Percentiles rank a stretch among this genome's conserved stretches.
These are phyloP conservation scores for Trypanosoma cruzi DNA, from an alignment of 208 protist species.

Conservation along the genomic window DNA sequence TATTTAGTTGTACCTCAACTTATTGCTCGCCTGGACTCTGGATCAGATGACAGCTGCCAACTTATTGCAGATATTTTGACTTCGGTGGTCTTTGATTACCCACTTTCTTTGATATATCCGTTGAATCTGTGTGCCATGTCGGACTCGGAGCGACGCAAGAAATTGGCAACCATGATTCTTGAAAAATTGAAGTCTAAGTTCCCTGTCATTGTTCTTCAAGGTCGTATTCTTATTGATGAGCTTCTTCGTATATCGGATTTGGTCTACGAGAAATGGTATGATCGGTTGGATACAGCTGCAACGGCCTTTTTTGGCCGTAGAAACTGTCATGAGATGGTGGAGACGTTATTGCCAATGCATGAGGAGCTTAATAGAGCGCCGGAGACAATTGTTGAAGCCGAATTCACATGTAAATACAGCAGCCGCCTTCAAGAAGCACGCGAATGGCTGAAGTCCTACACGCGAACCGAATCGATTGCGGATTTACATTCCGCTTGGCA, in stretches of 20 bases:
- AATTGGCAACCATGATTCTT: constrained; percentile 74
- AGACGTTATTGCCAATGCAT: constrained; percentile 91
- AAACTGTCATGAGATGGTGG: constrained; percentile 88
- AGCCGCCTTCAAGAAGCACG: constrained; percentile 59
- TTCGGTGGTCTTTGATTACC: constrained; percentile 95
- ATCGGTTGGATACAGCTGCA: constrained; percentile 95
- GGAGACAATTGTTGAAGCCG: constrained; percentile 94
- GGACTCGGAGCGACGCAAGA: constrained; percentile 70
- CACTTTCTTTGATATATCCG: constrained; percentile 99
- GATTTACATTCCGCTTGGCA: constrained; percentile 87
- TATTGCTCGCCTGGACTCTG: constrained; percentile 97
- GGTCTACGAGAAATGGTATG: constrained; percentile 94
- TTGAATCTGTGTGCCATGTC: constrained; percentile 97
- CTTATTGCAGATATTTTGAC: constrained; percentile 95
- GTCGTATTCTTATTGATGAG: constrained; percentile 95
- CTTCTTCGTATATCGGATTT: constrained; percentile 98
- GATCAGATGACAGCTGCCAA: constrained; percentile 85
- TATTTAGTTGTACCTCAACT: constrained; percentile 98
- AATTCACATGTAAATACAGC: constrained; percentile 90
- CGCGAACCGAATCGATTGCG: constrained; percentile 48
- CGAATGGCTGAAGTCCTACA: constrained; percentile 74
- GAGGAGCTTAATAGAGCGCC: constrained; percentile 93
- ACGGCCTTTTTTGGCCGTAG: constrained; percentile 95
- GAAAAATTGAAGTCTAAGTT: constrained; percentile 65
- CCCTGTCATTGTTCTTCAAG: constrained; percentile 91